These are phyloP conservation scores for Zychaea mexicana DNA, from an alignment of 371 early-diverging fungal species.

Conservation along the genomic window DNA sequence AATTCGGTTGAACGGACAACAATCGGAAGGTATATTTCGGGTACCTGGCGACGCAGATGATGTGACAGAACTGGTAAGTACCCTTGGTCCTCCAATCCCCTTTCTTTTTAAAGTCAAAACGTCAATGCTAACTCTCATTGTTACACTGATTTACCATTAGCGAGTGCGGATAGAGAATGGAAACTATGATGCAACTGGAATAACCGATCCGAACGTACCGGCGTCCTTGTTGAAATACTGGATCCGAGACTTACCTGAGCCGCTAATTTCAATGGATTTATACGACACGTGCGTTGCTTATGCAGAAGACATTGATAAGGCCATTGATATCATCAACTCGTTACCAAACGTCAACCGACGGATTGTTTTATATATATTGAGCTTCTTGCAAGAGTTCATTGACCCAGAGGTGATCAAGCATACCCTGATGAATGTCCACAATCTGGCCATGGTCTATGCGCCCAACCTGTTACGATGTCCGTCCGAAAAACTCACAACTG, in stretches of 20 bases:
- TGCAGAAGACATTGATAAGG: constrained; percentile 58
- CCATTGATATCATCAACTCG: constrained; percentile 61
- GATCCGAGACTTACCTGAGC: constrained; percentile 92
- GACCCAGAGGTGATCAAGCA: constrained; percentile 63
- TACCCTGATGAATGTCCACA: constrained; percentile 89
- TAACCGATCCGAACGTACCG: constrained; percentile 90
- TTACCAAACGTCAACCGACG: constrained; percentile 77
- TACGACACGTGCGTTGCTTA: constrained; percentile 73
- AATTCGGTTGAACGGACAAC: constrained; percentile 71
- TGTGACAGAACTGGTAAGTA: constrained; percentile 75
- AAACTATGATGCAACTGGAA: constrained; percentile 65
- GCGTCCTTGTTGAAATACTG: constrained; percentile 91
- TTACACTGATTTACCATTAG: constrained; percentile 19
- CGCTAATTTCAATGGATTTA: constrained; percentile 83
- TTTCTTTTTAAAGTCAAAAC: not conserved
- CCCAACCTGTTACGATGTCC: constrained; percentile 93
- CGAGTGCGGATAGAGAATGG: constrained; percentile 86
- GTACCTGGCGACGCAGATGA: constrained; percentile 94
- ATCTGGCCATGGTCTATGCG: constrained; percentile 96
- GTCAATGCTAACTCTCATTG: not conserved
- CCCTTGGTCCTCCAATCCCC: not conserved
- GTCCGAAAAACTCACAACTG: constrained; percentile 67
- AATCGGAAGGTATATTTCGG: constrained; percentile 95
- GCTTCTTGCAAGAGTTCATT: constrained; percentile 67
- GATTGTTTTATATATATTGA: constrained; percentile 79